Evolutionary conservation across 768 basidiomycete species (phyloP).

Genomic region (Lactarius vividus): DNA sequence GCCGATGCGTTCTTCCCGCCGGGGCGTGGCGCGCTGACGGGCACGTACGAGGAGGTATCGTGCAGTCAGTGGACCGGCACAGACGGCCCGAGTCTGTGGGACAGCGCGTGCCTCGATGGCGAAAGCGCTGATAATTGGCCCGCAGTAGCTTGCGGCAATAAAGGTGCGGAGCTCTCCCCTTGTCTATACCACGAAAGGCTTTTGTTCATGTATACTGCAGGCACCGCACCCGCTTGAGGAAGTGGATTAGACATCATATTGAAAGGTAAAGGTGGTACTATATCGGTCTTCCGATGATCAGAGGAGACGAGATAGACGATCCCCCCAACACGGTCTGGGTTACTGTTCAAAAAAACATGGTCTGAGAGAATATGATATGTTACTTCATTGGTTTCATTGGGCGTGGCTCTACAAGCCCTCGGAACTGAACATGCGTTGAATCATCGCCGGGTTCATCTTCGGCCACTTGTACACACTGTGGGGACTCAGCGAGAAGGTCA

Average conservation of each 20-base stretch:
- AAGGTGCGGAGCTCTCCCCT: conserved; percentile 38
- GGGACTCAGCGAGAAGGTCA: neutral
- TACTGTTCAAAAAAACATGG: too few species aligned
- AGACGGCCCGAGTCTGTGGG: conserved; percentile 45
- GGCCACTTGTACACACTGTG: conserved; percentile 23
- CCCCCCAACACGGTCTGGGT: neutral
- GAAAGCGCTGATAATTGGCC: conserved; percentile 53
- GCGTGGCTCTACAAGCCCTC: neutral
- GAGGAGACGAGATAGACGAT: neutral
- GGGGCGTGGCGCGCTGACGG: conserved; percentile 50
- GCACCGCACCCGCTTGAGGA: conserved; percentile 8
- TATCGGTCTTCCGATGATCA: neutral
- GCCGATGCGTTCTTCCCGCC: conserved; percentile 53
- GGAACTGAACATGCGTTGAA: conserved; percentile 19
- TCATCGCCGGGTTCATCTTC: conserved; percentile 26
- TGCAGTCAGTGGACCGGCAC: conserved; percentile 57
- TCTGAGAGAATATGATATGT: neutral
- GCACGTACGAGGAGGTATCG: conserved; percentile 52
- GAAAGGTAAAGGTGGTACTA: neutral
- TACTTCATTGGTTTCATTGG: neutral
- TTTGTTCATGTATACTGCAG: neutral
- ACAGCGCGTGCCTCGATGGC: conserved; percentile 50
- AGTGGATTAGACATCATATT: neutral
- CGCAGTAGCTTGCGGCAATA: conserved; percentile 49
- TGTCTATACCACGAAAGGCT: neutral